Conservation (phyloP, 164 flowering plant species). For the grape (Vitis vinifera) region ASM3070453v1 NC_081814.1:18718001-18718500, state of each 20-base stretch:
- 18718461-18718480: slow-evolving; percentile 43
- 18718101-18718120: slow-evolving; percentile 53
- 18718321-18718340: slow-evolving; percentile 56
- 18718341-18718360: slow-evolving; percentile 27
- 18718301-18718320: slow-evolving; percentile 68
- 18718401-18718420: slow-evolving; percentile 45
- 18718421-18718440: slow-evolving; percentile 65
- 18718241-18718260: background rate
- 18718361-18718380: slow-evolving; percentile 43
- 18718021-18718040: slow-evolving; percentile 82
- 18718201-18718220: too few species aligned
- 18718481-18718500: slow-evolving; percentile 61
- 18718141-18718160: background rate
- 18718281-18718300: slow-evolving; percentile 57
- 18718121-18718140: slow-evolving; percentile 5
- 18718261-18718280: slow-evolving; percentile 54
- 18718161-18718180: too few species aligned
- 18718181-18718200: too few species aligned
- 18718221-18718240: too few species aligned
- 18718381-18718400: slow-evolving; percentile 62
- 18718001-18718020: slow-evolving; percentile 70
- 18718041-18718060: slow-evolving; percentile 56
- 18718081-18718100: slow-evolving; percentile 55
- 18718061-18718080: slow-evolving; percentile 50
- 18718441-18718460: slow-evolving; percentile 39